Conservation (phyloP, 257 asterid genomes). For the Primulina huaijiensis region DNA sequence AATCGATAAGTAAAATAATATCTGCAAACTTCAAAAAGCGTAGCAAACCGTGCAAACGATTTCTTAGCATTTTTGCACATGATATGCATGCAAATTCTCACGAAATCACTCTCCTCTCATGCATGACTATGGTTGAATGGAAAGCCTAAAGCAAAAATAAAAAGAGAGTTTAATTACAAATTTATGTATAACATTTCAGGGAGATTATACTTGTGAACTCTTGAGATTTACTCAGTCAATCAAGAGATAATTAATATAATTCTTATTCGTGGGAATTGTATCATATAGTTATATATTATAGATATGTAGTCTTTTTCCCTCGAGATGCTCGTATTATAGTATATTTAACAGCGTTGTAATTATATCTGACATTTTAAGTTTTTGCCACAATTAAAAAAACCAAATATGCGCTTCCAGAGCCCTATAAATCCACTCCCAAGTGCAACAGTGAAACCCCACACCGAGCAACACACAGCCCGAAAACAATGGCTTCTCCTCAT, state of each 20-base stretch:
- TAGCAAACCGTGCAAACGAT: background rate
- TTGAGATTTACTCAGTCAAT: too few species aligned
- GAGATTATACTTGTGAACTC: too few species aligned
- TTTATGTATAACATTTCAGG: too few species aligned
- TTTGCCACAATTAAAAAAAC: background rate
- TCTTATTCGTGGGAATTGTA: too few species aligned
- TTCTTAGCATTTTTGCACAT: background rate
- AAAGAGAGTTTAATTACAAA: background rate
- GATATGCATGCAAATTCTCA: too few species aligned
- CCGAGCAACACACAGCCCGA: background rate
- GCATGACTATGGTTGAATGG: background rate
- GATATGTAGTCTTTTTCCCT: background rate
- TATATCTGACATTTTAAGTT: background rate
- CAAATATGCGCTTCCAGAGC: conserved; percentile 25
- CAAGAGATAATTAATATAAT: too few species aligned
- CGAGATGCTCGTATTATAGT: background rate
- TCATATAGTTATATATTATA: background rate
- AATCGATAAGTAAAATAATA: background rate
- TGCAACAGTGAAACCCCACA: conserved; percentile 5
- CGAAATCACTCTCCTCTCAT: background rate
- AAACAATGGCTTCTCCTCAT: conserved; percentile 16
- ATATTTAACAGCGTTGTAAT: background rate
- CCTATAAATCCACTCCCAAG: conserved; percentile 31
- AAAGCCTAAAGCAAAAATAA: too few species aligned
- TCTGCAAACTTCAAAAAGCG: conserved; percentile 14